Conservation (phyloP, 1,284 basidiomycete species). For the Psilocybe mexicana region DNA sequence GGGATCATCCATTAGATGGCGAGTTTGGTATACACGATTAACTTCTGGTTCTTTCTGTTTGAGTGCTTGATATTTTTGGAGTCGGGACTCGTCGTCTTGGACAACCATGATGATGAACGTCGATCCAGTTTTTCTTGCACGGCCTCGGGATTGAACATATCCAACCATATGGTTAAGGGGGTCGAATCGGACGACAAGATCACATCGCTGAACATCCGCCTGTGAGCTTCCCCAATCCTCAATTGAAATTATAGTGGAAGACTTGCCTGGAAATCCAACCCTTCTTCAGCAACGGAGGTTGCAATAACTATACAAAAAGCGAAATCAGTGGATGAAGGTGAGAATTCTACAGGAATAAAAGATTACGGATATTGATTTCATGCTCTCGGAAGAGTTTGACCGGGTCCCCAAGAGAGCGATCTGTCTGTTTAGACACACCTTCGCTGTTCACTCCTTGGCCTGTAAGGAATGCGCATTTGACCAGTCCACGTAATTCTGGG, state of each 20-base stretch:
- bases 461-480: slow-evolving; percentile 66
- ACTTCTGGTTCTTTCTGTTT: slow-evolving; percentile 63
- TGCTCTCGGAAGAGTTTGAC: slow-evolving; percentile 66
- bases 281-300: slow-evolving; percentile 87
- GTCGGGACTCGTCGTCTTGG: slow-evolving; percentile 52
- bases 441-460: slow-evolving; percentile 59
- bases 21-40: slow-evolving; percentile 58
- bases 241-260: background rate
- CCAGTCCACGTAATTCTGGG: slow-evolving; percentile 52
- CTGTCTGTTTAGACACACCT: slow-evolving; percentile 50
- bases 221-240: background rate
- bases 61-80: slow-evolving; percentile 59
- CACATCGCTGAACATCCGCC: slow-evolving; percentile 60
- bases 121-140: slow-evolving; percentile 74
- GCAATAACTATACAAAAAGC: slow-evolving; percentile 59
- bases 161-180: slow-evolving; percentile 76
- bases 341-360: background rate
- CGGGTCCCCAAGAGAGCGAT: slow-evolving; percentile 54
- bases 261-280: slow-evolving; percentile 76
- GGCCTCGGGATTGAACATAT: slow-evolving; percentile 82
- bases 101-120: slow-evolving; percentile 80
- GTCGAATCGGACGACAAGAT: slow-evolving; percentile 83
- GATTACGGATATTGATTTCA: slow-evolving; percentile 63
- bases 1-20: slow-evolving; percentile 35
- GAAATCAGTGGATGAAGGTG: slow-evolving; percentile 3